Evolutionary conservation across 805 yeast genomes (phyloP).

Genomic region (Starmerella floricola): DNA sequence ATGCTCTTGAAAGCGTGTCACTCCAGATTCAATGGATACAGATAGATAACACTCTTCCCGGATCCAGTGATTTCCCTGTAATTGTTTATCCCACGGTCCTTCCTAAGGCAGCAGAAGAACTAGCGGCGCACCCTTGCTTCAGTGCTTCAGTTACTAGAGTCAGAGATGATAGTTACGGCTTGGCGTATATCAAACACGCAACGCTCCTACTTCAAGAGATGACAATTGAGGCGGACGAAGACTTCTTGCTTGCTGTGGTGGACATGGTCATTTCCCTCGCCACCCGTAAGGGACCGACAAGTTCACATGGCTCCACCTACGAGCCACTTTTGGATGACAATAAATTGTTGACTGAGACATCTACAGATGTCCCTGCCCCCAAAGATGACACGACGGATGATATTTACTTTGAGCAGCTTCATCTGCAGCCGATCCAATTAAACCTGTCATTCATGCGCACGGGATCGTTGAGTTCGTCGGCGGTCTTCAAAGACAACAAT

Average conservation of each 20-base stretch:
- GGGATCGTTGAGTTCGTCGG: slow-evolving; percentile 44
- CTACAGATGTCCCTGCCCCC: slow-evolving; percentile 53
- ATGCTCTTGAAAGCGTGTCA: slow-evolving; percentile 66
- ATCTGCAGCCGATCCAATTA: slow-evolving; percentile 80
- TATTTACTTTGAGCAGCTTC: slow-evolving; percentile 82
- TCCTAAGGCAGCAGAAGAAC: slow-evolving; percentile 70
- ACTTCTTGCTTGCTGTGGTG: slow-evolving; percentile 66
- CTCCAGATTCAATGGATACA: slow-evolving; percentile 88
- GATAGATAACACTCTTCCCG: slow-evolving; percentile 80
- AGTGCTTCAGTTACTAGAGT: slow-evolving; percentile 75
- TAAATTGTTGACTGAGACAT: slow-evolving; percentile 40
- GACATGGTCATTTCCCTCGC: slow-evolving; percentile 45
- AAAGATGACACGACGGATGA: slow-evolving; percentile 49
- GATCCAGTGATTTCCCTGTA: slow-evolving; percentile 70
- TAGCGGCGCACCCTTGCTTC: slow-evolving; percentile 80
- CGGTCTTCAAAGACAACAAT: slow-evolving; percentile 38
- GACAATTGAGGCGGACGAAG: slow-evolving; percentile 88
- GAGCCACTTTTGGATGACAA: slow-evolving; percentile 22
- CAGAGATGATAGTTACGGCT: slow-evolving; percentile 84
- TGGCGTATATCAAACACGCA: slow-evolving; percentile 79
- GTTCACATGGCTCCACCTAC: not conserved
- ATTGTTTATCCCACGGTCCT: slow-evolving; percentile 80
- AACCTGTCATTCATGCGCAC: slow-evolving; percentile 80
- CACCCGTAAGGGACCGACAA: slow-evolving; percentile 2
- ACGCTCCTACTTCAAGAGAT: slow-evolving; percentile 80